Conservation (phyloP, 2,329 filamentous ascomycete species). For the Mariannaea elegans region DNA sequence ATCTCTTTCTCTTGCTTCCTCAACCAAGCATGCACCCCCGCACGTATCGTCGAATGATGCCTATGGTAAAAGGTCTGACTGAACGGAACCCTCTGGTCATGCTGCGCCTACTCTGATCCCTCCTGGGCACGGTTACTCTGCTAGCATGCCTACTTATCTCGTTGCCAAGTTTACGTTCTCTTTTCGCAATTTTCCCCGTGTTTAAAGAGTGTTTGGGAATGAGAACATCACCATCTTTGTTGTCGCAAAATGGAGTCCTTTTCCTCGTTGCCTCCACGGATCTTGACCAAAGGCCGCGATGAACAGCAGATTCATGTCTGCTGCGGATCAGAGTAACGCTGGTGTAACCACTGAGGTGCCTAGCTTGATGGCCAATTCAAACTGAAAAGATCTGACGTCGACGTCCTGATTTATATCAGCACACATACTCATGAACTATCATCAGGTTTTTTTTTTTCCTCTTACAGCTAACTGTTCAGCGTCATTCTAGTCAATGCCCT, state of each 20-base stretch:
- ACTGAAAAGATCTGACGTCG: constrained; percentile 81
- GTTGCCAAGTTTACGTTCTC: constrained; percentile 13
- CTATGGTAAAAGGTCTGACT: constrained; percentile 73
- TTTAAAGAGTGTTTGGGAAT: constrained; percentile 25
- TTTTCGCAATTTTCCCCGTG: constrained; percentile 26
- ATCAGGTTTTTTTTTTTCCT: constrained; percentile 1
- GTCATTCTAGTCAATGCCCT: neutral
- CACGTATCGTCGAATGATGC: constrained; percentile 58
- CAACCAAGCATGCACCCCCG: neutral
- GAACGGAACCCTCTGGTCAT: constrained; percentile 58
- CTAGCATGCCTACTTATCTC: constrained; percentile 24
- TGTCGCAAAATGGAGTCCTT: constrained; percentile 63
- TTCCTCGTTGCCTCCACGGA: constrained; percentile 55
- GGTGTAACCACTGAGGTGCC: constrained; percentile 60
- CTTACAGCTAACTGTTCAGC: neutral
- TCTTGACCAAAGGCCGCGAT: constrained; percentile 69
- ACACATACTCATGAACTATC: neutral
- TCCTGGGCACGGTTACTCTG: constrained; percentile 5
- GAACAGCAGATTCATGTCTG: constrained; percentile 48
- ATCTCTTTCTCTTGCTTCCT: constrained; percentile 2
- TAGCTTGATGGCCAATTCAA: constrained; percentile 60
- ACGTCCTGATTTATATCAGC: constrained; percentile 16
- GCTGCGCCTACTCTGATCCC: constrained; percentile 30
- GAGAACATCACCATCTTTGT: constrained; percentile 30
- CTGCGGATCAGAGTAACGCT: constrained; percentile 28